Base-by-base conservation (phyloP, 441 rosid genomes). In the Bocquillonia castaneifolia region DNA sequence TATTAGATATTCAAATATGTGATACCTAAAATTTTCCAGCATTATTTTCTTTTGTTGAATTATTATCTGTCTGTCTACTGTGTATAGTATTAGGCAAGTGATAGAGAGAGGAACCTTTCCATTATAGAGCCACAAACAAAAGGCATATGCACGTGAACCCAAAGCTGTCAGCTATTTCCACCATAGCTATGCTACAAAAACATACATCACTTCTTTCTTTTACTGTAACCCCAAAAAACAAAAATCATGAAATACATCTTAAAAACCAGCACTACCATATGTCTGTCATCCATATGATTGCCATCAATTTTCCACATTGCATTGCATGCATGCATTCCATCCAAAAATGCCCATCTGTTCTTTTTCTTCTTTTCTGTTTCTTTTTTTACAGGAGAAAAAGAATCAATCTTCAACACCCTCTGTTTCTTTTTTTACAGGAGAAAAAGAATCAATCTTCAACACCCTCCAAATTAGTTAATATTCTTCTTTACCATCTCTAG, bases 71-170 rank as follows among this genome's bases (percentile, higher is more conserved):
- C n/a, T n/a, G n/a, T n/a, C n/a, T n/a, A n/a, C n/a, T n/a, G 40
- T 29, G 52, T 29, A 0, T 7, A 17, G 0, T 18, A 6, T 23
- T 0, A 1, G 17, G 40, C 3, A 2, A 6, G 37, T 5, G 10
- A 37, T 28, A 20, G n/a, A 66, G 29, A 39, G 26, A 47, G 10
- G 39, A 63, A 28, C n/a, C 45, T 13, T 34, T 67, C 63, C 58
- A 48, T 31, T 63, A 40, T 20, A 37, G 53, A 59, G 66, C 75
- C 73, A 53, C 8, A 72, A 69, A 63, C 60, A 36, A 4, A 59
- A 51, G 56, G 54, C 40, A 62, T 55, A 67, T 57, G 58, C 81
- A 63, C 77, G 83, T 77, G 81, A 77, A 62, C 64, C 40, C 71
- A 45, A 65, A 66, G 79, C 74, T 75, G 75, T 73, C 71, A 69